These are phyloP conservation scores for Elsinoe australis DNA, from an alignment of 2,329 filamentous ascomycete genomes.

Conservation along the genomic window DNA sequence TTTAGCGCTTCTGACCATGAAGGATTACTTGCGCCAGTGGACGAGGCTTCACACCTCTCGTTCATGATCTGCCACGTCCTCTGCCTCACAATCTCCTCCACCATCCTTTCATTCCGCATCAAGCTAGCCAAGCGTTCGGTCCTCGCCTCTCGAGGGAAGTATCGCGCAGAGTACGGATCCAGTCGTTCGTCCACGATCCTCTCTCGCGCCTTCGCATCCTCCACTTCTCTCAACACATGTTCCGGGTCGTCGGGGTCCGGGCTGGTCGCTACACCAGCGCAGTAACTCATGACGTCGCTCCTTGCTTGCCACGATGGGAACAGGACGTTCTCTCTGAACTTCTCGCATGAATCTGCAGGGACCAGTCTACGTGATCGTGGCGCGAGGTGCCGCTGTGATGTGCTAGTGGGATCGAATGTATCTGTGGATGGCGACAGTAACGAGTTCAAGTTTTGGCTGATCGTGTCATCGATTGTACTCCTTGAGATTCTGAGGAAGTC, in stretches of 20 bases:
- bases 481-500: conserved; percentile 88
- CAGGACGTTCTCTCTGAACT: conserved; percentile 68
- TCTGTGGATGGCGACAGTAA: conserved; percentile 64
- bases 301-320: conserved; percentile 85
- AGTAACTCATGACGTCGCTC: conserved; percentile 80
- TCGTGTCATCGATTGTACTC: conserved; percentile 81
- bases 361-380: conserved; percentile 47
- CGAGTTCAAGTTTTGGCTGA: conserved; percentile 86
- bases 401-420: conserved; percentile 74
- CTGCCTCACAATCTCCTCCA: conserved; percentile 71
- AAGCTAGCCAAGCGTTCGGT: conserved; percentile 70
- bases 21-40: conserved; percentile 42
- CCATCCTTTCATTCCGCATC: conserved; percentile 64
- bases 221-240: conserved; percentile 57
- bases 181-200: conserved; percentile 76
- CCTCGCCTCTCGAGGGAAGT: conserved; percentile 69
- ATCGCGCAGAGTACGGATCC: conserved; percentile 83
- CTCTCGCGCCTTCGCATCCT: conserved; percentile 63
- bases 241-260: conserved; percentile 85
- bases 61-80: conserved; percentile 74
- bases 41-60: conserved; percentile 56
- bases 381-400: conserved; percentile 52
- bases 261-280: conserved; percentile 75
- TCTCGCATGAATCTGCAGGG: conserved; percentile 54
- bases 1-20: conserved; percentile 59